phyloP scores from a whole-genome alignment of 2,329 filamentous ascomycete genomes.

The Fusarium pseudocircinatum region DNA sequence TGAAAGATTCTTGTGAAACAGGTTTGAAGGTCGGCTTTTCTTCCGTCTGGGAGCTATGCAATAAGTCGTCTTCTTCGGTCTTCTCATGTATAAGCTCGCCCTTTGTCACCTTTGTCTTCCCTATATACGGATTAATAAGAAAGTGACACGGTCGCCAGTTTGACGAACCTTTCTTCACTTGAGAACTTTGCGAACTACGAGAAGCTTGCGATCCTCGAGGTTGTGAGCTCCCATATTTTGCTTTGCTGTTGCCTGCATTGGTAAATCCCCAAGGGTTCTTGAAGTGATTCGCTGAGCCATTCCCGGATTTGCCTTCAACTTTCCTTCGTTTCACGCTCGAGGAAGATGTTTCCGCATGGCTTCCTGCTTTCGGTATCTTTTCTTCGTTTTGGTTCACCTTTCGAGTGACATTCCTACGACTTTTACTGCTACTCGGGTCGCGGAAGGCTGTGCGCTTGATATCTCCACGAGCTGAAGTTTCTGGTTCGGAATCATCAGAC shows the following conservation, averaged over 20 bases:
- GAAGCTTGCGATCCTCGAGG: constrained; percentile 29
- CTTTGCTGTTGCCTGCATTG: constrained; percentile 24
- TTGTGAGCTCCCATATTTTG: constrained; percentile 43
- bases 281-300: constrained; percentile 38
- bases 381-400: neutral
- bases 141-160: neutral
- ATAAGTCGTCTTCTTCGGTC: neutral
- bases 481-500: constrained; percentile 43
- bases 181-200: constrained; percentile 38
- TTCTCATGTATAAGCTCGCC: neutral
- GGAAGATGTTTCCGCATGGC: neutral
- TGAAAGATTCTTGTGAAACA: constrained; percentile 15
- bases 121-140: constrained; percentile 8
- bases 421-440: neutral
- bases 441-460: constrained; percentile 50
- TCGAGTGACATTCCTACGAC: constrained; percentile 1
- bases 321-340: constrained; percentile 31
- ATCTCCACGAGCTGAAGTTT: constrained; percentile 39
- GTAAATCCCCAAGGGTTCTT: constrained; percentile 38
- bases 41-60: constrained; percentile 9
- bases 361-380: neutral
- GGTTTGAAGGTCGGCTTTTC: constrained; percentile 16
- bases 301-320: neutral
- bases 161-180: constrained; percentile 33
- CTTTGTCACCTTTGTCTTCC: neutral